Evolutionary conservation across 345 rosid genomes (phyloP).

Genomic region (Salix dunnii): DNA sequence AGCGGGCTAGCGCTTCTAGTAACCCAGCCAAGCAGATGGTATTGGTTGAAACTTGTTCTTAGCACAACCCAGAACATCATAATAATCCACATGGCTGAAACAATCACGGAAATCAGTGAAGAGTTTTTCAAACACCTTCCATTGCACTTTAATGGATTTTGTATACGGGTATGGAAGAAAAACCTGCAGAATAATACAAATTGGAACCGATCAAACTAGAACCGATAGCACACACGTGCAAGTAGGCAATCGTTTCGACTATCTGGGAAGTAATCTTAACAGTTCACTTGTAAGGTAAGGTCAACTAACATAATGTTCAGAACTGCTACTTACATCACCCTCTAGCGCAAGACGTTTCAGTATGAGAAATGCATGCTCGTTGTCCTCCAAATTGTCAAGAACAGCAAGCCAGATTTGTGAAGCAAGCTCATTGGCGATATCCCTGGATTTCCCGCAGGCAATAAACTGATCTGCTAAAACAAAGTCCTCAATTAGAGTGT

Average conservation of each 20-base stretch:
- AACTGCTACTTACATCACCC: conserved; percentile 52
- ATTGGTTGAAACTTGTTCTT: conserved; percentile 79
- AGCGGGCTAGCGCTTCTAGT: conserved; percentile 17
- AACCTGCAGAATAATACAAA: conserved; percentile 34
- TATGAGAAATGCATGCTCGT: conserved; percentile 56
- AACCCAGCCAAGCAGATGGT: conserved; percentile 76
- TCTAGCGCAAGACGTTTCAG: conserved; percentile 76
- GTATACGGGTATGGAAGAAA: conserved; percentile 81
- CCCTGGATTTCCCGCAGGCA: conserved; percentile 71
- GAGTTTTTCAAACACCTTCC: conserved; percentile 78
- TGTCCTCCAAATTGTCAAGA: conserved; percentile 80
- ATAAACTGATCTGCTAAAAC: conserved; percentile 72
- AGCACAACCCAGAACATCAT: conserved; percentile 57
- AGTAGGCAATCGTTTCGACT: no score
- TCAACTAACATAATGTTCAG: not conserved
- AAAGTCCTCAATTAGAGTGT: not conserved
- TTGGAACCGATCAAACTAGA: no score
- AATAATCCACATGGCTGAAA: conserved; percentile 55
- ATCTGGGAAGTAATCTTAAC: no score
- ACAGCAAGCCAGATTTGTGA: conserved; percentile 84
- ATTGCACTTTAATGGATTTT: conserved; percentile 61
- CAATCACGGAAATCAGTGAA: conserved; percentile 86
- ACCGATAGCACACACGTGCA: no score
- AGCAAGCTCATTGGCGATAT: conserved; percentile 63
- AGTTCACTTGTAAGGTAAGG: not conserved